Percentiles rank a stretch among this genome's conserved stretches.
These are phyloP conservation scores for Mediolabrus comicus DNA, from an alignment of 108 stramenopile species.

Conservation along the genomic window DNA sequence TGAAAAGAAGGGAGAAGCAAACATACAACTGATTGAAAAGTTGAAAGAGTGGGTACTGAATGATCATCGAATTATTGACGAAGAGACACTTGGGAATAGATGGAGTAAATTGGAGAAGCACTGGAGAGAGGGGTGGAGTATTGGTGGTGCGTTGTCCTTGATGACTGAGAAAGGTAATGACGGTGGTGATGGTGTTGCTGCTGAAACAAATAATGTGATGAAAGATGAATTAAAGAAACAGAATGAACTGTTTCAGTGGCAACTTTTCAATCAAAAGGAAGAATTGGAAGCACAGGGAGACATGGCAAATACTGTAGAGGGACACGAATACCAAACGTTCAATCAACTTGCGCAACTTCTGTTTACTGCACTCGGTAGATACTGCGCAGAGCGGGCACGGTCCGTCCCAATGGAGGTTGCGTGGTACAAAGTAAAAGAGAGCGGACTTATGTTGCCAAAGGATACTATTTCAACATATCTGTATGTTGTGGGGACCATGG, in stretches of 20 bases:
- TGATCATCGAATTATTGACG: conserved; percentile 28
- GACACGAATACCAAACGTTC: conserved; percentile 1
- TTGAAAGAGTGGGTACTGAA: conserved; percentile 31
- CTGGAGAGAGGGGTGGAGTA: conserved; percentile 36
- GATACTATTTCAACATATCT: conserved; percentile 28
- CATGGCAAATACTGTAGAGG: background rate
- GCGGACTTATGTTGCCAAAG: conserved; percentile 20
- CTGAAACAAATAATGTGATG: background rate
- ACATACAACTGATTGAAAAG: background rate
- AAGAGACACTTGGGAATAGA: conserved; percentile 8
- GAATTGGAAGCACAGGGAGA: background rate
- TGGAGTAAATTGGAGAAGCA: conserved; percentile 26
- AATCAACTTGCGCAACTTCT: conserved; percentile 9
- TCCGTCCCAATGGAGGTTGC: conserved; percentile 43
- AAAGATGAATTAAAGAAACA: conserved; percentile 22
- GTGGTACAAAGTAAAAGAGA: conserved; percentile 50
- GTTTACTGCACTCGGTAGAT: conserved; percentile 12
- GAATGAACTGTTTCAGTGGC: conserved; percentile 19
- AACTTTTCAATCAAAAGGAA: background rate
- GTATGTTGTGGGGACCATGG: conserved; percentile 42
- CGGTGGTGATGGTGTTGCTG: background rate
- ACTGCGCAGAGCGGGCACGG: conserved; percentile 40
- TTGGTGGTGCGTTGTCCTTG: background rate
- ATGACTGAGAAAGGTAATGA: background rate
- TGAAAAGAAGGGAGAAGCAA: background rate